phyloP scores from a whole-genome alignment of 2,329 filamentous ascomycete species.

The Magnaporthiopsis incrustans region DNA sequence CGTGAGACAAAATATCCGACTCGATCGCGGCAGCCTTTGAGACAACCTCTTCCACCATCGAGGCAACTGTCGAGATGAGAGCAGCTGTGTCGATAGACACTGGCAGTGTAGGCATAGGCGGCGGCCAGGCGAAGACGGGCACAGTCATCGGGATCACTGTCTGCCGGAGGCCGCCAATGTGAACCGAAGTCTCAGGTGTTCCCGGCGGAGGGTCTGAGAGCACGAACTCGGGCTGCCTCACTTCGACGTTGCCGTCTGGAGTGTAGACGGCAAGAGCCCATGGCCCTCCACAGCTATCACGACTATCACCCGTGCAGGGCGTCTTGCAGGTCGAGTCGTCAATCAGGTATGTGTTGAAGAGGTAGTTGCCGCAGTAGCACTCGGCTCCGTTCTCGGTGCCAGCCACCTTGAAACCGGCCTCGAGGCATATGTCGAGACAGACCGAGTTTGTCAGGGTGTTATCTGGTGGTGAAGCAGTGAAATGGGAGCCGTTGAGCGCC shows the following conservation, averaged over 20 bases:
- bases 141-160: conserved; percentile 14
- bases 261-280: conserved; percentile 17
- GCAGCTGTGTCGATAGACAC: background rate
- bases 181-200: conserved; percentile 11
- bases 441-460: conserved; percentile 13
- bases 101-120: conserved; percentile 4
- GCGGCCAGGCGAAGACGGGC: conserved; percentile 14
- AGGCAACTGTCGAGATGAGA: conserved; percentile 3
- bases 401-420: conserved; percentile 12
- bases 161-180: conserved; percentile 14
- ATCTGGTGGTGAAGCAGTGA: conserved; percentile 7
- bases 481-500: conserved; percentile 13
- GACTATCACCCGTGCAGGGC: conserved; percentile 12
- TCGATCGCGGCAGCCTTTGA: conserved; percentile 6
- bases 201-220: conserved; percentile 13
- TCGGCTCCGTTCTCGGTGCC: conserved; percentile 15
- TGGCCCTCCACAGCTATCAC: conserved; percentile 12
- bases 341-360: conserved; percentile 15
- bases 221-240: conserved; percentile 13
- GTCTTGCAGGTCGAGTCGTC: conserved; percentile 15
- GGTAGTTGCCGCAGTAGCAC: conserved; percentile 15
- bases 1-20: conserved; percentile 3
- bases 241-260: conserved; percentile 12
- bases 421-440: conserved; percentile 14
- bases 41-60: conserved; percentile 5